Percentiles rank a stretch among this genome's conserved stretches.
These are phyloP conservation scores for Lachnellula subtilissima DNA, from an alignment of 2,329 filamentous ascomycete species.

Conservation along the genomic window DNA sequence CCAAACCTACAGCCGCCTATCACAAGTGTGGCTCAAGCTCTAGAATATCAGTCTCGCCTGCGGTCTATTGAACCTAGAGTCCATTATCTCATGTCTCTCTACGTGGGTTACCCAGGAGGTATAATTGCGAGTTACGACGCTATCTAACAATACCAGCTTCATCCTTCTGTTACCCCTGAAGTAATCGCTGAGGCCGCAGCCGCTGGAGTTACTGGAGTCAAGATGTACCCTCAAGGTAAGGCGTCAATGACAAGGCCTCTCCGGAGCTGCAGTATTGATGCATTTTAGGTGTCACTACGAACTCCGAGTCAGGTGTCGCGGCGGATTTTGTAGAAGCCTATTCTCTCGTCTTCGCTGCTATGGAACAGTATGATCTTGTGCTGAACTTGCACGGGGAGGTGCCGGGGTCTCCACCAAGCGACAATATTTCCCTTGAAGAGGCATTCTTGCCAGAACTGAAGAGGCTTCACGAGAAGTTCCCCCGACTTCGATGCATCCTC, in stretches of 20 bases:
- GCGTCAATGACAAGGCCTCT: conserved; percentile 60
- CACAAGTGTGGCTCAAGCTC: conserved; percentile 52
- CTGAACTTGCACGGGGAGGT: conserved; percentile 87
- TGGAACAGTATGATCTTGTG: conserved; percentile 77
- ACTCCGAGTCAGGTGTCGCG: conserved; percentile 65
- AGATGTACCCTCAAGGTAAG: conserved; percentile 42
- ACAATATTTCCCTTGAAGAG: conserved; percentile 47
- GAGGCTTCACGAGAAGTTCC: conserved; percentile 68
- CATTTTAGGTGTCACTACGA: conserved; percentile 58
- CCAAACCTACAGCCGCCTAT: conserved; percentile 61
- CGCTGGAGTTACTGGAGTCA: conserved; percentile 16
- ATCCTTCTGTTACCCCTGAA: conserved; percentile 15
- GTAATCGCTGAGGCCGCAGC: conserved; percentile 18
- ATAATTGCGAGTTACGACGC: background rate
- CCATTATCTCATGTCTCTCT: conserved; percentile 70
- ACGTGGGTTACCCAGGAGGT: conserved; percentile 1
- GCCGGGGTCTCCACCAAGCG: conserved; percentile 35
- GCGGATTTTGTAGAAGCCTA: conserved; percentile 55
- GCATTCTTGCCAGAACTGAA: conserved; percentile 75
- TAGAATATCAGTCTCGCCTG: conserved; percentile 61
- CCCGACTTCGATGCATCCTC: conserved; percentile 56
- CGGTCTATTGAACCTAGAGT: conserved; percentile 56
- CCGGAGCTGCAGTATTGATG: background rate
- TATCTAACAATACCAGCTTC: conserved; percentile 6
- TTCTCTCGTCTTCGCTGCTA: conserved; percentile 74